Evolutionary conservation across 768 basidiomycete genomes (phyloP).

Genomic region (Cystobasidiopsis lactophilus): DNA sequence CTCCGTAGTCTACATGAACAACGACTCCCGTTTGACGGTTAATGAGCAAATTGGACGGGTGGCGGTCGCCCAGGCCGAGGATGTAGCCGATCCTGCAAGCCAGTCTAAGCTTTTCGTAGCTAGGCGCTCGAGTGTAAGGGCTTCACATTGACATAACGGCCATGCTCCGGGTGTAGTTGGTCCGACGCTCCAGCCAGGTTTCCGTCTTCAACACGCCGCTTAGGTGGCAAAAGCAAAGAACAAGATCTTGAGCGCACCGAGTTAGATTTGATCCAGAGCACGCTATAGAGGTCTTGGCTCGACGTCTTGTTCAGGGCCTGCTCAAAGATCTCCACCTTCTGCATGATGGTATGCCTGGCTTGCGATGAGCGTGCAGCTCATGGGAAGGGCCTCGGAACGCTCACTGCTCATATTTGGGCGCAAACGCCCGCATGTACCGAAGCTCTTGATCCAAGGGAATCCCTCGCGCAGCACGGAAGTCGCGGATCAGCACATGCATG

Average conservation of each 20-base stretch:
- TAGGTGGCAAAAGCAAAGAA: conserved; percentile 6
- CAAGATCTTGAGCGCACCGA: neutral
- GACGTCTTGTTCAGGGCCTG: conserved; percentile 16
- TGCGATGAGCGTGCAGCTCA: too few relatives aligned
- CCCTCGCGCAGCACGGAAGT: neutral
- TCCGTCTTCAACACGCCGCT: conserved; percentile 2
- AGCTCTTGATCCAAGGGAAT: neutral
- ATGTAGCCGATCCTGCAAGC: conserved; percentile 26
- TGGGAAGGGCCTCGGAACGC: too few relatives aligned
- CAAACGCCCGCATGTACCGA: neutral
- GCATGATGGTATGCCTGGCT: neutral
- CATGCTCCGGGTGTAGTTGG: conserved; percentile 13
- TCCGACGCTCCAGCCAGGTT: conserved; percentile 15
- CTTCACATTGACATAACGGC: conserved; percentile 20
- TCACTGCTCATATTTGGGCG: neutral
- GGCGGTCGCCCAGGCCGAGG: conserved; percentile 27
- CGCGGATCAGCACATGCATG: neutral
- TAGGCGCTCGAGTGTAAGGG: too few relatives aligned
- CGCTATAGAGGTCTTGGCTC: conserved; percentile 14
- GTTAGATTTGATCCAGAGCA: conserved; percentile 16
- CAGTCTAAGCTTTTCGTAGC: too few relatives aligned
- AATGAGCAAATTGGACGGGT: conserved; percentile 23
- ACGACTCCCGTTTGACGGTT: conserved; percentile 15
- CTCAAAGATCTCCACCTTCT: conserved; percentile 11
- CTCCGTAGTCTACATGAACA: conserved; percentile 12